These are phyloP conservation scores for Pholiota microspora DNA, from an alignment of 768 basidiomycete genomes.

Conservation along the genomic window DNA sequence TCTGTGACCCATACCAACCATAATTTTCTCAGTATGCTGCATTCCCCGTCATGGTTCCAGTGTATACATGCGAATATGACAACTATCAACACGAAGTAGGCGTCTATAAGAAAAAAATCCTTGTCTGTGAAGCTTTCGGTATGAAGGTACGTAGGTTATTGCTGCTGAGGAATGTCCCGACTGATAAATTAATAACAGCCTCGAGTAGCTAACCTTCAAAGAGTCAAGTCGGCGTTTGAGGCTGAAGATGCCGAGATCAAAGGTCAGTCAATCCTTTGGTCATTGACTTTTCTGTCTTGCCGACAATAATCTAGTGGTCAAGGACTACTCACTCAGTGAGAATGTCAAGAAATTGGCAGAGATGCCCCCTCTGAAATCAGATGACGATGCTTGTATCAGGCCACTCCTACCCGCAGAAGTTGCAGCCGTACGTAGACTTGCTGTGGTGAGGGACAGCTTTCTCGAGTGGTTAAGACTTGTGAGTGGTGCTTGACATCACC, in stretches of 20 bases:
- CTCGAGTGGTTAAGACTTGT: neutral
- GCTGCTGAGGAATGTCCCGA: too few relatives aligned
- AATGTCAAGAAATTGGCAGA: neutral
- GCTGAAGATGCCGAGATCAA: neutral
- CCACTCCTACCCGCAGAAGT: neutral
- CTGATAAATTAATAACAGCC: too few relatives aligned
- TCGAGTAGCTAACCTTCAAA: too few relatives aligned
- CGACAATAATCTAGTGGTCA: neutral
- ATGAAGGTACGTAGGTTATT: neutral
- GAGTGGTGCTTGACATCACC: too few relatives aligned
- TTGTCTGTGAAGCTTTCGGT: neutral
- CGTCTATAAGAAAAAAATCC: too few relatives aligned
- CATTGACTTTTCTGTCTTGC: neutral
- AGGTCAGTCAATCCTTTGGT: neutral
- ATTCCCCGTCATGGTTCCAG: conserved; percentile 62
- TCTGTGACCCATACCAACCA: too few relatives aligned
- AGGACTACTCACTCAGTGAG: neutral
- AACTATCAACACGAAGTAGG: neutral
- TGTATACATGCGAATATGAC: conserved; percentile 54
- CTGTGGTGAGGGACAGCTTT: neutral
- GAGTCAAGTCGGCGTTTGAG: neutral
- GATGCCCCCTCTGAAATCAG: neutral
- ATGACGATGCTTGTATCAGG: neutral
- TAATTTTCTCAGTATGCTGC: conserved; percentile 55
- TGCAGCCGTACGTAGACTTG: neutral